These are phyloP conservation scores for Neurospora terricola DNA, from an alignment of 495 filamentous ascomycete species.

Conservation along the genomic window DNA sequence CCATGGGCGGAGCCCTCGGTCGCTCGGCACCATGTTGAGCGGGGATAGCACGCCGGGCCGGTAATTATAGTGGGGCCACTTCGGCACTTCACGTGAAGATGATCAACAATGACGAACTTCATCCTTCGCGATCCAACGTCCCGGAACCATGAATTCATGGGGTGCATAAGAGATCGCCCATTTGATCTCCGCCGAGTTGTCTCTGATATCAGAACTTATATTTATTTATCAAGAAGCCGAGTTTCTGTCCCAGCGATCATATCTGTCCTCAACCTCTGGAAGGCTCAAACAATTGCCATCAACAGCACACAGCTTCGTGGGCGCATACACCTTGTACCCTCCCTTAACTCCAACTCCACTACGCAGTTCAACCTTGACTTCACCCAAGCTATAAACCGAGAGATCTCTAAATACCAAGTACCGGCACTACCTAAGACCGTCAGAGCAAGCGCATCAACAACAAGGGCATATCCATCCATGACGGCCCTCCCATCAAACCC, in stretches of 20 bases:
- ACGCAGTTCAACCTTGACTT: neutral
- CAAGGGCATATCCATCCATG: neutral
- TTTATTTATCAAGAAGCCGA: neutral
- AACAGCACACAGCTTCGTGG: neutral
- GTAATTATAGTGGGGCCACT: constrained; percentile 5
- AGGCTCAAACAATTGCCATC: neutral
- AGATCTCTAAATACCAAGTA: neutral
- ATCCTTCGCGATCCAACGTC: neutral
- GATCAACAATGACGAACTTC: constrained; percentile 10
- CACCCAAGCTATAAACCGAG: neutral
- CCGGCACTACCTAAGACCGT: neutral
- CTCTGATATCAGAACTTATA: neutral
- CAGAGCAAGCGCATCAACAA: neutral
- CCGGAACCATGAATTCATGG: neutral
- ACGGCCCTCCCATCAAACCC: neutral
- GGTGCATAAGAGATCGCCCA: neutral
- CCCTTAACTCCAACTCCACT: neutral
- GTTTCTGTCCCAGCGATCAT: neutral
- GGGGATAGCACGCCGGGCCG: constrained; percentile 3
- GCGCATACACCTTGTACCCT: neutral
- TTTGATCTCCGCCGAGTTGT: neutral
- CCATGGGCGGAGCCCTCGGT: neutral
- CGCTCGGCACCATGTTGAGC: neutral
- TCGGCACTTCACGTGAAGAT: constrained; percentile 15
- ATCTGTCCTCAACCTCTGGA: neutral